Evolutionary conservation across 345 rosid genomes (phyloP), one percentile per base, ranked within the genome.

Genomic region (Cochlearia excelsa): DNA sequence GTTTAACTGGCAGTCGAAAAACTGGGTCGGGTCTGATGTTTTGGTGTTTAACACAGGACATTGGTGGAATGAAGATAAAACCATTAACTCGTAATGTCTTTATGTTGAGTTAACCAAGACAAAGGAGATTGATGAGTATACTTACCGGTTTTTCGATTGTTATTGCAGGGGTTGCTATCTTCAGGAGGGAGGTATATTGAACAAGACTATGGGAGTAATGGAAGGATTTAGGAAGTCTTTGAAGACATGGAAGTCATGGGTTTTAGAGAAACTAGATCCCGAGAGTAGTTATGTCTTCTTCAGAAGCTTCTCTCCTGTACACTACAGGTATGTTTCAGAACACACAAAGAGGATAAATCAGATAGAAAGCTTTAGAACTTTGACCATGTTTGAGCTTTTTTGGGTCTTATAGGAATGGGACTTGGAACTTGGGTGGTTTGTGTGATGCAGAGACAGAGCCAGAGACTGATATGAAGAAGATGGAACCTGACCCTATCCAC

Each of bases 31-130:
- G 7, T 95, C 95, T 1, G 76, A 89, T 56, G 79, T 93, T 49
- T 46, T 89, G 0, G 74, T 93, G 55, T 81, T 89, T 78, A 89
- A 83, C 42, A 77, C 83, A 7, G 90, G 92, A 3, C 95, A 87
- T 26, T 89, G 95, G 96, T 93, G 96, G 97, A 89, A 79, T 31
- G 73, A 74, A 40, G 80, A 80, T 53, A 93, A 89, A 67, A 87
- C 87, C 23, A 54, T 78, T 26, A 76, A 66, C 34, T 57, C 71
- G 90, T 77, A 75, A 27, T 53, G 1, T 4, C 59, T 30, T 16
- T 26, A 3, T 30, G 26, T 30, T 7, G 26, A 49, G 5, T 11
- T 28, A 10, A 40, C 41, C 51, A 54, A 55, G 33, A 42, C 28
- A 52, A 26, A 61, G 6, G 46, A 5, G 47, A 46, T 29, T 35